Evolutionary conservation across 2,329 filamentous ascomycete species (phyloP), one percentile per base, ranked within the genome.

Genomic region (Hypoxylon sp.): DNA sequence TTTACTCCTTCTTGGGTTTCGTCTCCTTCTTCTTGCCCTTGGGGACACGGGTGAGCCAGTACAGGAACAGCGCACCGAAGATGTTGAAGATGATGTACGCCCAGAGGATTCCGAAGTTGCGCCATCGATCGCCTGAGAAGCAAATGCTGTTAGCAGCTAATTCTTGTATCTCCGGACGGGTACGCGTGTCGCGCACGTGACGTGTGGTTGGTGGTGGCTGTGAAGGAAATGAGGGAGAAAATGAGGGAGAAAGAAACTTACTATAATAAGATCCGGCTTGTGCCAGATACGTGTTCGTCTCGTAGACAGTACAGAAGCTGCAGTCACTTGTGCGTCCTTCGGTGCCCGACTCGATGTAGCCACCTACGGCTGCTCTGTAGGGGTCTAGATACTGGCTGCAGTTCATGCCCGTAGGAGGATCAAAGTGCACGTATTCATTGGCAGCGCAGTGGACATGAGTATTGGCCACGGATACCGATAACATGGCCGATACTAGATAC

Each of bases 401-500:
- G 0, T 82, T 90, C 61, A 78, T 67, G 7, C 81, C 82, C 0
- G 73, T 61, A 0, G 85, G 83, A 0, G 91, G 87, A 21, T 87
- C 79, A 74, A 96, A 89, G 5, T 78, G 76, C 21, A 91, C 80
- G 60, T 86, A 81, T 75, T 96, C 92, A 71, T 89, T 90, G 1
- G 74, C 37, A 0, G 89, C 85, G 76, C 92, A 95, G 1, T 74
- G 71, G 21, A 92, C 86, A 0, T 73, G 43, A 0, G 85, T 85
- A 69, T 89, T 87, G 8, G 89, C 89, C 25, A 95, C 79, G 0
- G 85, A 88, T 1, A 86, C 85, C 0, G 87, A 84, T 4, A 93
- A 77, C 74, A 95, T 84, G 0, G 87, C 89, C 43, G 85, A 84
- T 32, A 93, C 85, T 1, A 93, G 80, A 75, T 95, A 95, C 0